Evolutionary conservation across 371 early-diverging fungal species (phyloP), one percentile per base, ranked within the genome.

Genomic region (Mortierella sp.): DNA sequence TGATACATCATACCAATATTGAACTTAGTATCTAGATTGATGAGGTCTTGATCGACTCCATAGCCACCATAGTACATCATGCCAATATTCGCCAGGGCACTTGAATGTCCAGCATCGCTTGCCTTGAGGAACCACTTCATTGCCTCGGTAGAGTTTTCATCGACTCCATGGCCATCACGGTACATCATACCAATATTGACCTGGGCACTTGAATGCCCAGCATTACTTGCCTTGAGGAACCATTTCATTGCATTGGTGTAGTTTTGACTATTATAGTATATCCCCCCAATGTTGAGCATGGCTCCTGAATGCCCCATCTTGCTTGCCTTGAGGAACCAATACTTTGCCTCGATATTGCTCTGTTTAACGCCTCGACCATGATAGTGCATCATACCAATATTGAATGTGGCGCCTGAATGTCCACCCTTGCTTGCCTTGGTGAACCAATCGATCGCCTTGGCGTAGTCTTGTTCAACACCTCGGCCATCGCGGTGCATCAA

Each of bases 381-480:
- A 70, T 92, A 91, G 75, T 92, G 92, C 70, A 92, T 89, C 75
- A 91, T 87, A 6, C 91, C 95, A 53, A 94, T 76, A 77, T 93
- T 92, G 81, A 90, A 92, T 75, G 89, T 89, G 32, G 92, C 89
- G 1, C 87, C 91, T 1, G 87, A 72, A 57, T 86, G 11, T 50
- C 16, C 16, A 53, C 86, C 76, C 4, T 85, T 74, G 11, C 50
- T n/a, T 50, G 50, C 50, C n/a, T 50, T 50, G 32, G 70, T 68
- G 69, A 88, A 88, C 88, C 88, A 92, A 7, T 85, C 65, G 57
- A 88, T 84, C 0, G 92, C 92, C 41, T 83, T 83, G 33, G 24
- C 21, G 1, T 77, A 83, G 67, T n/a, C n/a, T n/a, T n/a, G n/a
- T n/a, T n/a, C n/a, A n/a, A n/a, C n/a, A n/a, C n/a, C n/a, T n/a